phyloP scores from a whole-genome alignment of 345 rosid species.

The Brassica nigra region DNA sequence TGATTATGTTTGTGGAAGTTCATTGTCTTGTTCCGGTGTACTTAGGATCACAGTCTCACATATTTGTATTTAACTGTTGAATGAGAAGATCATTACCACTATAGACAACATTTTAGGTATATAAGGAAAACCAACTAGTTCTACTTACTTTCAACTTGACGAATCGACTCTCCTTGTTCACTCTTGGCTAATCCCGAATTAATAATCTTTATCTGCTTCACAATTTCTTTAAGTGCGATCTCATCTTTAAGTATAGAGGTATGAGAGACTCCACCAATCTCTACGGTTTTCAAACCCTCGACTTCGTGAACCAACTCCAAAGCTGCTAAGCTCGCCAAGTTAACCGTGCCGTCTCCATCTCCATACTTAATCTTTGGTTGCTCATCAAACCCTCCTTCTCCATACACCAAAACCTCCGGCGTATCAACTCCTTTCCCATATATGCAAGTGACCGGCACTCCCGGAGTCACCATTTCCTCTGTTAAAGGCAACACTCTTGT shows the following conservation, averaged over 20 bases:
- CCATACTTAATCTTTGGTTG: slow-evolving; percentile 68
- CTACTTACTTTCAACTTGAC: background rate
- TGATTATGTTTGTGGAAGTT: slow-evolving; percentile 25
- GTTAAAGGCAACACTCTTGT: slow-evolving; percentile 61
- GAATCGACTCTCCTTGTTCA: background rate
- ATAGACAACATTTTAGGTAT: background rate
- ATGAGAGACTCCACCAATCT: slow-evolving; percentile 58
- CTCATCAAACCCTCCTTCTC: slow-evolving; percentile 56
- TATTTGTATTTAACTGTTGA: slow-evolving; percentile 24
- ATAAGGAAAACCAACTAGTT: background rate
- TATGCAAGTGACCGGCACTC: slow-evolving; percentile 69
- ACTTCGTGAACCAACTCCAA: slow-evolving; percentile 43
- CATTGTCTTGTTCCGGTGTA: slow-evolving; percentile 20
- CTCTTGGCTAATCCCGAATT: slow-evolving; percentile 37
- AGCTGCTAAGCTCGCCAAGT: slow-evolving; percentile 65
- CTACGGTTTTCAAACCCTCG: slow-evolving; percentile 51
- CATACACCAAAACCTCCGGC: slow-evolving; percentile 57
- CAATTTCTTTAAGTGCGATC: slow-evolving; percentile 51
- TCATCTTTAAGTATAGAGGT: slow-evolving; percentile 54
- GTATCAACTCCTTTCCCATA: slow-evolving; percentile 65
- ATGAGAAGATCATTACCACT: slow-evolving; percentile 28
- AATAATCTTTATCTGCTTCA: slow-evolving; percentile 47
- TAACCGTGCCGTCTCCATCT: slow-evolving; percentile 91
- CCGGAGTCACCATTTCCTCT: slow-evolving; percentile 41
- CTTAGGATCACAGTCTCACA: slow-evolving; percentile 10